Conservation (phyloP, 352 stramenopile species). For the Globisporangium orthogonon region DNA sequence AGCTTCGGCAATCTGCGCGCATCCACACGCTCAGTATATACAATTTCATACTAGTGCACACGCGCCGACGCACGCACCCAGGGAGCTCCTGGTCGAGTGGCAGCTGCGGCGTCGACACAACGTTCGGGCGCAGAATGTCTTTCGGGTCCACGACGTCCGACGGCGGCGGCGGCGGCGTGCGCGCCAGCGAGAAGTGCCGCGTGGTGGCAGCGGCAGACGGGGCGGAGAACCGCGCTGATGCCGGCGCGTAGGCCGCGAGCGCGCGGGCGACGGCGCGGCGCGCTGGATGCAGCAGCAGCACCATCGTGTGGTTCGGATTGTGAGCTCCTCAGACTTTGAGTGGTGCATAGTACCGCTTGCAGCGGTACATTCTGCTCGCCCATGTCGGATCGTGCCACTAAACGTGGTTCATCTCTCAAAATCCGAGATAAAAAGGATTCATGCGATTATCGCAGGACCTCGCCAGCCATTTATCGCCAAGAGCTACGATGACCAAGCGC, state of each 20-base stretch:
- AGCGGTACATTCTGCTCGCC: neutral
- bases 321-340: no score
- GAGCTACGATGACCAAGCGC: slow-evolving; percentile 31
- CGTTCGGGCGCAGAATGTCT: slow-evolving; percentile 51
- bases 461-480: neutral
- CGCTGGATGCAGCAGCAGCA: slow-evolving; percentile 31
- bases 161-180: slow-evolving; percentile 16
- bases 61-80: slow-evolving; percentile 27
- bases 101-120: slow-evolving; percentile 38
- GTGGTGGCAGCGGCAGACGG: slow-evolving; percentile 7
- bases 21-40: neutral
- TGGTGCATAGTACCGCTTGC: neutral
- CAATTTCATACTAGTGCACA: no score
- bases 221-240: neutral
- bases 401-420: neutral
- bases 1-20: slow-evolving; percentile 65
- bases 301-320: slow-evolving; percentile 9
- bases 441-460: neutral
- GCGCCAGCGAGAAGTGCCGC: slow-evolving; percentile 38
- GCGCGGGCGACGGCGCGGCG: slow-evolving; percentile 18
- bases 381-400: neutral
- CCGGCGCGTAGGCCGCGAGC: slow-evolving; percentile 3
- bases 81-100: slow-evolving; percentile 58
- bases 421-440: neutral
- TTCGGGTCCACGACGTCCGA: slow-evolving; percentile 23